Evolutionary conservation across 2,329 filamentous ascomycete genomes (phyloP).

Genomic region (Stromatinia cepivora): DNA sequence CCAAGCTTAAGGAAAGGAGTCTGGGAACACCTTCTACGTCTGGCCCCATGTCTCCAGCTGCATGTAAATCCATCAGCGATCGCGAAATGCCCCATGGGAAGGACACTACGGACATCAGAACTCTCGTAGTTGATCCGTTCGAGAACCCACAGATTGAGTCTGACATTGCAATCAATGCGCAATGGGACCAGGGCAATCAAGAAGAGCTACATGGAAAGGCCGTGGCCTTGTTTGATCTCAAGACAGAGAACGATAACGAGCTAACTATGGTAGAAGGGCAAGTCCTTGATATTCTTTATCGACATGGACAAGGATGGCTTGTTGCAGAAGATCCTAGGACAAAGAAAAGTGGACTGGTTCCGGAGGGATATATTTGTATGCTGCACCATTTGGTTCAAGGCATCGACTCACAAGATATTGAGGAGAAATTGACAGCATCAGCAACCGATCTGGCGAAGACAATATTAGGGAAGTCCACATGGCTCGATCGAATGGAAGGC

Average conservation of each 20-base stretch:
- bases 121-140: not conserved
- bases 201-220: not conserved
- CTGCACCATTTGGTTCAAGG: not conserved
- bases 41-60: not conserved
- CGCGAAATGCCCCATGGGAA: not conserved
- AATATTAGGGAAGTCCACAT: not conserved
- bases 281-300: not conserved
- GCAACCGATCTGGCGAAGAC: not conserved
- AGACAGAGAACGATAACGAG: not conserved
- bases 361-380: not conserved
- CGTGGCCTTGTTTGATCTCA: not conserved
- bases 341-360: not conserved
- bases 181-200: not conserved
- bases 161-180: not conserved
- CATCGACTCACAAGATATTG: not conserved
- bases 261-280: not conserved
- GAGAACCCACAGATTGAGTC: not conserved
- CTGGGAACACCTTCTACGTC: not conserved
- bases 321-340: not conserved
- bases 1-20: not conserved
- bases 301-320: not conserved
- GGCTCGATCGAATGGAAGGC: not conserved
- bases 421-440: not conserved
- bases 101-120: not conserved
- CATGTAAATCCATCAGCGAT: not conserved